Evolutionary conservation across 106 monocot genomes (phyloP).

Genomic region (Hemerocallis citrina): DNA sequence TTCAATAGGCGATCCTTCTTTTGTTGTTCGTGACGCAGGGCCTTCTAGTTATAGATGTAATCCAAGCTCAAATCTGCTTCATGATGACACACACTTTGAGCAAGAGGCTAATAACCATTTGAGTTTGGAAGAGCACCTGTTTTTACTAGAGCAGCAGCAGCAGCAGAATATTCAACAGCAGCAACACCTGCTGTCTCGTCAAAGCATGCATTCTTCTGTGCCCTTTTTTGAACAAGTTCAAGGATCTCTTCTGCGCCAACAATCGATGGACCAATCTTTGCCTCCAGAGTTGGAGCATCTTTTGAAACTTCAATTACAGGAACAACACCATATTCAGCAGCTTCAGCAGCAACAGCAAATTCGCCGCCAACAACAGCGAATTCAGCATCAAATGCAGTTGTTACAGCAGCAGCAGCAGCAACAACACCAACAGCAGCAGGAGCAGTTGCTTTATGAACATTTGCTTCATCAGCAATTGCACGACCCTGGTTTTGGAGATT

Average conservation of each 20-base stretch:
- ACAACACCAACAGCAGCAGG: constrained; percentile 38
- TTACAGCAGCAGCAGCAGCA: constrained; percentile 45
- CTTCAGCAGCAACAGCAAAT: constrained; percentile 18
- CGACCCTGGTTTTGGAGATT: constrained; percentile 21
- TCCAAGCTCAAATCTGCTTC: constrained; percentile 13
- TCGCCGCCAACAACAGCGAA: constrained; percentile 20
- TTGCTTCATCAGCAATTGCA: constrained; percentile 51
- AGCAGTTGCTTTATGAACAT: constrained; percentile 60
- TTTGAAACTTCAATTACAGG: constrained; percentile 34
- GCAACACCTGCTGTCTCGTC: constrained; percentile 18
- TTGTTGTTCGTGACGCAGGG: constrained; percentile 30
- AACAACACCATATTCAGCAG: too few species aligned
- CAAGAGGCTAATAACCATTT: constrained; percentile 25
- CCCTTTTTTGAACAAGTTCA: constrained; percentile 21
- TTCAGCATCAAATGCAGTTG: constrained; percentile 28
- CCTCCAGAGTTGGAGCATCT: constrained; percentile 42
- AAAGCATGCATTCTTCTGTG: constrained; percentile 28
- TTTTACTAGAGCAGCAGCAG: constrained; percentile 43
- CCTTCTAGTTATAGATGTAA: constrained; percentile 20
- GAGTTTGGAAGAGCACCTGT: constrained; percentile 41
- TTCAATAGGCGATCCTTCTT: constrained; percentile 3
- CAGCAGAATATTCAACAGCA: constrained; percentile 19
- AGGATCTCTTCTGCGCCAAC: constrained; percentile 18
- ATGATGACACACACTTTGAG: constrained; percentile 37
- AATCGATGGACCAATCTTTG: constrained; percentile 15